A percentile compares a stretch with the other conserved stretches of the same genome.
These are phyloP conservation scores for Saccharum hybrid DNA, from an alignment of 202 grass and related monocot species.

Conservation along the genomic window DNA sequence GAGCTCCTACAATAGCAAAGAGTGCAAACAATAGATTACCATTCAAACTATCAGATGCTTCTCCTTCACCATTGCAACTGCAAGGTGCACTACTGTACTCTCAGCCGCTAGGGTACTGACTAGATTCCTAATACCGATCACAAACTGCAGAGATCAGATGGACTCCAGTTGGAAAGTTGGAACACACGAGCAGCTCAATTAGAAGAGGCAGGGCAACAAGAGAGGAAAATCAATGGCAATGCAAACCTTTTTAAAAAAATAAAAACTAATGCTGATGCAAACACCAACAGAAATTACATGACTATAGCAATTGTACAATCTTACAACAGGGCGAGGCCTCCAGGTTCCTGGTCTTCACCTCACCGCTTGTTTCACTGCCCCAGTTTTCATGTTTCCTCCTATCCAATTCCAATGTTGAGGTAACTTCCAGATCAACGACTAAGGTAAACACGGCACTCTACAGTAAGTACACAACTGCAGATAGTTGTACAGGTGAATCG, in stretches of 20 bases:
- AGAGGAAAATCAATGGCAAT: not conserved
- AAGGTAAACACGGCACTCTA: slow-evolving; percentile 58
- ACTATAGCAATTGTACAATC: slow-evolving; percentile 53
- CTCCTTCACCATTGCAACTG: not conserved
- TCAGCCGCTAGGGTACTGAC: not conserved
- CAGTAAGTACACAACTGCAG: slow-evolving; percentile 56
- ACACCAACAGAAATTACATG: slow-evolving; percentile 39
- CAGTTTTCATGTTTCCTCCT: slow-evolving; percentile 52
- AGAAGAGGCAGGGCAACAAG: not conserved
- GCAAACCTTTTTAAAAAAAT: not conserved
- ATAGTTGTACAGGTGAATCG: slow-evolving; percentile 53
- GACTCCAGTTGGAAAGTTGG: not conserved
- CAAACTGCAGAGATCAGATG: not conserved
- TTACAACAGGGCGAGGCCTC: slow-evolving; percentile 55
- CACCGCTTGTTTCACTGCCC: slow-evolving; percentile 49
- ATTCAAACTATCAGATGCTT: not conserved
- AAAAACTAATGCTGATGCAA: slow-evolving; percentile 42
- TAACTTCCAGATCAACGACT: slow-evolving; percentile 45
- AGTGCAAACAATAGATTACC: not conserved
- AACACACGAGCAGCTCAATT: not conserved
- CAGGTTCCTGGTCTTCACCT: slow-evolving; percentile 56
- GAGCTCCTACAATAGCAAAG: too few relatives aligned
- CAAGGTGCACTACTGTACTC: not conserved
- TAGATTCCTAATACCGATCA: not conserved
- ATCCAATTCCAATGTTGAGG: slow-evolving; percentile 63